phyloP scores from a whole-genome alignment of 768 basidiomycete species.

The Tylopilus intermedius region DNA sequence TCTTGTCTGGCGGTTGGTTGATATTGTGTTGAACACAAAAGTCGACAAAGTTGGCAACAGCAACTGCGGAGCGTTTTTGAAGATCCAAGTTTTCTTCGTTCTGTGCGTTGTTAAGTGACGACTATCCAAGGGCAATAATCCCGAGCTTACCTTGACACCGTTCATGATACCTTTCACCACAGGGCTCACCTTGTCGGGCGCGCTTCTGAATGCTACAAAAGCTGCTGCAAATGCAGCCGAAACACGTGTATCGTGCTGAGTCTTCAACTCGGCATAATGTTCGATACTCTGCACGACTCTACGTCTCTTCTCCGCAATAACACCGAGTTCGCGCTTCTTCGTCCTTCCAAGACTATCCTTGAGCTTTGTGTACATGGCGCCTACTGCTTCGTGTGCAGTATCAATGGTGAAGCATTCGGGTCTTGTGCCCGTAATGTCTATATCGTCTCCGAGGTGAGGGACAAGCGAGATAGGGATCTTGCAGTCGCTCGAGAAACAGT shows the following conservation, averaged over 20 bases:
- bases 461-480: slow-evolving; percentile 78
- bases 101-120: slow-evolving; percentile 35
- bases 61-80: slow-evolving; percentile 80
- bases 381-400: slow-evolving; percentile 68
- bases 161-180: slow-evolving; percentile 97
- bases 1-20: slow-evolving; percentile 87
- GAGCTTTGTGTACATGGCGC: slow-evolving; percentile 65
- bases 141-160: slow-evolving; percentile 76
- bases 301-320: slow-evolving; percentile 70
- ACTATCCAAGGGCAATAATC: background rate
- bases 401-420: slow-evolving; percentile 72
- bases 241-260: slow-evolving; percentile 80
- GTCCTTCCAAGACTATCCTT: slow-evolving; percentile 69
- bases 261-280: slow-evolving; percentile 76
- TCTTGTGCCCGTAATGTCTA: slow-evolving; percentile 67
- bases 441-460: slow-evolving; percentile 70
- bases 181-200: slow-evolving; percentile 92
- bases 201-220: slow-evolving; percentile 77
- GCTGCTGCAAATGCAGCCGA: slow-evolving; percentile 88
- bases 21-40: slow-evolving; percentile 74
- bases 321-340: slow-evolving; percentile 69
- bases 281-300: slow-evolving; percentile 69
- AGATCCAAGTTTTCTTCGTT: slow-evolving; percentile 85
- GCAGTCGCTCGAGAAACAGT: slow-evolving; percentile 79
- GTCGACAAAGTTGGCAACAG: slow-evolving; percentile 83